Conservation (phyloP, 208 protist genomes). For the Crithidia fasciculata region DNA sequence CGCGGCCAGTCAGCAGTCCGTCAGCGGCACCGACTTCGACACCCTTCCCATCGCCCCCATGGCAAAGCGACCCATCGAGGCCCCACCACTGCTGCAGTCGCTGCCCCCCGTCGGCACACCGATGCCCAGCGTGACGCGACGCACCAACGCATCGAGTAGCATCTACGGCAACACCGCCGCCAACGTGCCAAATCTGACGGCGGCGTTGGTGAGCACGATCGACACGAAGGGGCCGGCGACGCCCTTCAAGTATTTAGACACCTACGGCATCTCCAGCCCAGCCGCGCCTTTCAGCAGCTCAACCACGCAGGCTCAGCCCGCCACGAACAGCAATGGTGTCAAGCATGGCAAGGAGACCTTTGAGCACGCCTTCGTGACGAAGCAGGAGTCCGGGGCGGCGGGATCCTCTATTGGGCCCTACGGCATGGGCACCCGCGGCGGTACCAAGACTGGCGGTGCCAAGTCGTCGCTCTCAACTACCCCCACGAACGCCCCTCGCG, state of each 20-base stretch:
- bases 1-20: constrained; percentile 28
- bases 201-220: not conserved
- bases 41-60: constrained; percentile 28
- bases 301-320: not conserved
- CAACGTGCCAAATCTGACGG: constrained; percentile 3
- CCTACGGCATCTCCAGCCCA: constrained; percentile 9
- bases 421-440: constrained; percentile 5
- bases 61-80: constrained; percentile 28
- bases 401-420: constrained; percentile 6
- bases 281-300: not conserved
- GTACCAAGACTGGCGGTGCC: too few species aligned
- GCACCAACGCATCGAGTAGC: constrained; percentile 14
- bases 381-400: not conserved
- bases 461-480: not conserved
- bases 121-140: not conserved
- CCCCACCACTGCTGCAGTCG: not conserved
- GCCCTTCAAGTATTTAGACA: constrained; percentile 17
- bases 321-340: not conserved
- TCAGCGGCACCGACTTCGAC: constrained; percentile 37
- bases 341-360: not conserved
- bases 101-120: not conserved
- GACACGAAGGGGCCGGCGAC: not conserved
- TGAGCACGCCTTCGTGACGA: not conserved
- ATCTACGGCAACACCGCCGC: constrained; percentile 4
- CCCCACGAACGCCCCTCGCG: not conserved